Base-by-base conservation (phyloP, 345 rosid species). In the Populus alba region DNA sequence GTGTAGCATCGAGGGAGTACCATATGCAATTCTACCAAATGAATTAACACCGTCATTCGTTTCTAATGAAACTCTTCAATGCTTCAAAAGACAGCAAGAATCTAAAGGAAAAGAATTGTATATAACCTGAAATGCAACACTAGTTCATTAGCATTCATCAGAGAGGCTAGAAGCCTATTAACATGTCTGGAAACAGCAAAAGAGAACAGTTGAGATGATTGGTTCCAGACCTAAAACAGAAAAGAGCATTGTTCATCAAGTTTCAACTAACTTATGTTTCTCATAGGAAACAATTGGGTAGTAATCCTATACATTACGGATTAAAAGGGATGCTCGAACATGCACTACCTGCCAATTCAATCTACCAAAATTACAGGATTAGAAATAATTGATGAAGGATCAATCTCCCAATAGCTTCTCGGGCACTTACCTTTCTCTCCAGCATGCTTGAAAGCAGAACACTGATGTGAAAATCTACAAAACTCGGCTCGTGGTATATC, bases 381-480 rank as follows among this genome's bases (percentile, higher is more conserved):
- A 31, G 81, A 69, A 79, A 87, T 10, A 11, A 59, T 68, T 70
- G 88, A 88, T 8, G 45, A 67, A 23, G 83, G 78, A 83, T 89
- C 91, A 47, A 88, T 83, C 77, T 89, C 84, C 90, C 91, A 91
- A 51, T 22, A 83, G 43, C 83, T 76, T 57, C 61, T 74, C 51
- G 38, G 71, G 27, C 41, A 49, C 68, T 11, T 25, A 23, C 74
- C 76, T 18, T 57, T 59, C 75, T 70, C 83, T 72, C 70, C 85
- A 10, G 43, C 23, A 3, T 61, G 85, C 75, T 76, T 81, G 16
- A 73, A 75, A 22, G 92, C 86, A 16, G 87, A 89, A 81, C 88
- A 87, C 83, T 79, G 95, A 82, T 87, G 92, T 59, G 92, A 90
- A 86, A 90, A 91, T 70, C 87, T 80, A 41, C 25, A 39, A 62